phyloP scores from a whole-genome alignment of 2,329 filamentous ascomycete genomes.

The Exophiala mesophila region DNA sequence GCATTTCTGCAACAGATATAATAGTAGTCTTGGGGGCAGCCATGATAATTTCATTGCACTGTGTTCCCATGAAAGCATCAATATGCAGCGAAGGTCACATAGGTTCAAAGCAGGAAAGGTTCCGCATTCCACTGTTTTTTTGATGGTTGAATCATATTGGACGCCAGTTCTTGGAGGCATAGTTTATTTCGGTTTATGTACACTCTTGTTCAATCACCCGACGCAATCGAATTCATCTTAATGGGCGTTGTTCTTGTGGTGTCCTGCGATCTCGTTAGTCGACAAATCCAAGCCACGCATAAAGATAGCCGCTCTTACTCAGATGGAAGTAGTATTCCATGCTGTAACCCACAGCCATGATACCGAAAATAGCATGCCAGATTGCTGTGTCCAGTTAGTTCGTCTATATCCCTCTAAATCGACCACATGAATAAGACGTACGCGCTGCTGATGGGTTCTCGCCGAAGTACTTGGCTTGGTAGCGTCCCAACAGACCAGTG shows the following conservation, averaged over 20 bases:
- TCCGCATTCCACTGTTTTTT: no score
- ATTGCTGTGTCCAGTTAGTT: constrained; percentile 58
- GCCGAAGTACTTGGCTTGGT: constrained; percentile 85
- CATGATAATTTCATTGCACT: no score
- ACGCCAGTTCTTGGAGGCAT: neutral
- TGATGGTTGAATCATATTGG: constrained; percentile 14
- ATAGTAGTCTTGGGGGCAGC: no score
- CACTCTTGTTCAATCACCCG: constrained; percentile 3
- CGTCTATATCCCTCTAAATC: no score
- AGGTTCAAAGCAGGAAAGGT: no score
- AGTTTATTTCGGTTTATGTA: constrained; percentile 15
- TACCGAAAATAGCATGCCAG: constrained; percentile 73
- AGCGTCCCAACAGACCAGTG: constrained; percentile 78
- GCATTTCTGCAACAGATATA: no score
- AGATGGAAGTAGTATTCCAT: constrained; percentile 99
- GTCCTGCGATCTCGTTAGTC: constrained; percentile 55
- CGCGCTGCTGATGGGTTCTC: constrained; percentile 85
- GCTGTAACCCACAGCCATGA: constrained; percentile 81
- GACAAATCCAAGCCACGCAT: neutral
- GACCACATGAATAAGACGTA: constrained; percentile 57
- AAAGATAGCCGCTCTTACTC: constrained; percentile 64
- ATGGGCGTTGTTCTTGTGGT: constrained; percentile 99
- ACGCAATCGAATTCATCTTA: constrained; percentile 47
- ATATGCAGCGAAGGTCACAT: no score
- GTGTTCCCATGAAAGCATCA: no score